Evolutionary conservation across 306 rosid genomes (phyloP).

Genomic region (Quercus variabilis): DNA sequence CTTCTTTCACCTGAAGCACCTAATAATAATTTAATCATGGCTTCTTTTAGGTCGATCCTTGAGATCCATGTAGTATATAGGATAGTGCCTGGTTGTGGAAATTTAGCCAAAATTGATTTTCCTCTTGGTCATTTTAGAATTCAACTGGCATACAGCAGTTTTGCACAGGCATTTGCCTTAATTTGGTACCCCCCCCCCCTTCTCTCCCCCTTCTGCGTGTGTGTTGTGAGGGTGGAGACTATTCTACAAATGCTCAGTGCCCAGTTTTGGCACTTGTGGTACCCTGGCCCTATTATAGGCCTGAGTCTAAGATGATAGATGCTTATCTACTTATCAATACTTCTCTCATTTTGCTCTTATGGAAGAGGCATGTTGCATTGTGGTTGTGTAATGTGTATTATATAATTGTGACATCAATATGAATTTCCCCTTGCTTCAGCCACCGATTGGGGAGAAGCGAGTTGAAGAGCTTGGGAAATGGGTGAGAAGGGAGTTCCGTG

Average conservation of each 20-base stretch:
- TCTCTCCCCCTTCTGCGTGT: too few relatives aligned
- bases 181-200: background rate
- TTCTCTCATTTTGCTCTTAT: background rate
- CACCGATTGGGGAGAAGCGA: slow-evolving; percentile 72
- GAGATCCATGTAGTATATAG: background rate
- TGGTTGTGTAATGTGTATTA: slow-evolving; percentile 1
- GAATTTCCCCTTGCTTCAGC: slow-evolving; percentile 48
- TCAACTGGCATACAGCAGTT: background rate
- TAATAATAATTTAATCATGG: background rate
- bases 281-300: background rate
- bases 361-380: slow-evolving; percentile 11
- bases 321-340: background rate
- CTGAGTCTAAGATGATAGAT: background rate
- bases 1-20: background rate
- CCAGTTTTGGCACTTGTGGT: background rate
- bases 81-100: background rate
- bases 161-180: background rate
- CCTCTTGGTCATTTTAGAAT: slow-evolving; percentile 5
- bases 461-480: slow-evolving; percentile 20
- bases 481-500: slow-evolving; percentile 59
- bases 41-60: background rate
- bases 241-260: background rate
- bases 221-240: background rate
- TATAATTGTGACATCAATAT: slow-evolving; percentile 4
- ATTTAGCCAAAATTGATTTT: background rate